Evolutionary conservation across 257 asterid genomes (phyloP).

Genomic region (Linderniella brevidens): DNA sequence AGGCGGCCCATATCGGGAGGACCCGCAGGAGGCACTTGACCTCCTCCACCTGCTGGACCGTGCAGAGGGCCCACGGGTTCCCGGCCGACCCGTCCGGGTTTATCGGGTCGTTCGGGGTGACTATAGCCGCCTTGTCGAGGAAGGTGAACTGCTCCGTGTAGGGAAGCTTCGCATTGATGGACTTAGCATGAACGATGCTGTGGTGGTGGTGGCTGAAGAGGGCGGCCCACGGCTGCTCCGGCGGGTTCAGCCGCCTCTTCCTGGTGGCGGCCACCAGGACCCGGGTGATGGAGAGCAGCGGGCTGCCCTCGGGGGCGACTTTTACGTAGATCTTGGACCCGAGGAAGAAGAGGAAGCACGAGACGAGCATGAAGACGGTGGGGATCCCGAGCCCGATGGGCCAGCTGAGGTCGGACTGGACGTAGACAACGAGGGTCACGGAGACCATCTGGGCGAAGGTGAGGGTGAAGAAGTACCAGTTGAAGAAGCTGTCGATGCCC

Average conservation of each 20-base stretch:
- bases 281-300: conserved; percentile 31
- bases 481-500: conserved; percentile 61
- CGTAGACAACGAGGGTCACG: conserved; percentile 48
- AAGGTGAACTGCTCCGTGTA: conserved; percentile 61
- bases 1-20: conserved; percentile 62
- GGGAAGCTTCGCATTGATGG: conserved; percentile 44
- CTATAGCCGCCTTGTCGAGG: conserved; percentile 72
- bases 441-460: conserved; percentile 65
- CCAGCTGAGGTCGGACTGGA: conserved; percentile 58
- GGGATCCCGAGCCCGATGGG: conserved; percentile 54
- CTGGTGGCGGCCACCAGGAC: conserved; percentile 32
- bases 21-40: conserved; percentile 59
- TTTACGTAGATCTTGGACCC: conserved; percentile 51
- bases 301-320: conserved; percentile 66
- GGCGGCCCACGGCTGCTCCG: conserved; percentile 26
- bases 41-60: conserved; percentile 78
- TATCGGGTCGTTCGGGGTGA: conserved; percentile 25
- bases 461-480: conserved; percentile 65
- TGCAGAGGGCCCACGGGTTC: conserved; percentile 58
- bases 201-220: conserved; percentile 25
- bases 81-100: conserved; percentile 42
- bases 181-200: conserved; percentile 24
- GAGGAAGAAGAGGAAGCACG: conserved; percentile 37
- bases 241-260: conserved; percentile 34
- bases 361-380: conserved; percentile 34